A percentile compares a stretch with the other conserved stretches of the same genome.
phyloP scores from a whole-genome alignment of 805 yeast species.

The Candida silvicultrix region DNA sequence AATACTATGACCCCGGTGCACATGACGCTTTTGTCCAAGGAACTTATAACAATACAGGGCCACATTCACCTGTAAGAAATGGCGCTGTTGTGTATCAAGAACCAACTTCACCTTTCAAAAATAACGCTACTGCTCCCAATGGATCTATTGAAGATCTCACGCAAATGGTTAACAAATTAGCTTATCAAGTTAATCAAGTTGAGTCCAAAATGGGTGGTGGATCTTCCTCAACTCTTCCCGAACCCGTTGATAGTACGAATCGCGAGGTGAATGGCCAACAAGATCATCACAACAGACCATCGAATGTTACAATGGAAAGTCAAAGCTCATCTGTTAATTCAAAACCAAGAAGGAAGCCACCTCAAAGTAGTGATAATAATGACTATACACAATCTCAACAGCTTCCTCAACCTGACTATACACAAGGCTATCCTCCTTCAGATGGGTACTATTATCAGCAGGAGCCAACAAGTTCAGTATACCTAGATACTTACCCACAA shows the following conservation, averaged over 20 bases:
- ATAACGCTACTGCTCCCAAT: not conserved
- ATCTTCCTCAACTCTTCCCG: not conserved
- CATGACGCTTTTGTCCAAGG: not conserved
- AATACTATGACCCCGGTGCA: not conserved
- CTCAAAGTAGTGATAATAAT: conserved; percentile 1
- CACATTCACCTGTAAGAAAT: not conserved
- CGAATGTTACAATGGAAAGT: conserved; percentile 1
- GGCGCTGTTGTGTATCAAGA: not conserved
- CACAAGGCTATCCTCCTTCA: conserved; percentile 2
- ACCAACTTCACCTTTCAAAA: not conserved
- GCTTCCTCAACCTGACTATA: not conserved
- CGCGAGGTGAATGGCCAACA: conserved; percentile 1
- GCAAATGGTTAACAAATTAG: conserved; percentile 29
- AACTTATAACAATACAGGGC: not conserved
- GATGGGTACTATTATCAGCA: conserved; percentile 4
- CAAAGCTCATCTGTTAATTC: conserved; percentile 1
- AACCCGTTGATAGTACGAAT: not conserved
- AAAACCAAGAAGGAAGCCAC: conserved; percentile 8
- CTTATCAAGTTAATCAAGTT: conserved; percentile 20
- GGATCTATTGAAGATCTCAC: conserved; percentile 25
- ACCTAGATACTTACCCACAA: not conserved
- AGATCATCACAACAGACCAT: conserved; percentile 5
- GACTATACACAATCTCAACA: not conserved
- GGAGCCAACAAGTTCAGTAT: not conserved
- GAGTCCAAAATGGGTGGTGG: conserved; percentile 13